Evolutionary conservation across 495 filamentous ascomycete genomes (phyloP), one percentile per base, ranked within the genome.

Genomic region (Hamigera avellanea): DNA sequence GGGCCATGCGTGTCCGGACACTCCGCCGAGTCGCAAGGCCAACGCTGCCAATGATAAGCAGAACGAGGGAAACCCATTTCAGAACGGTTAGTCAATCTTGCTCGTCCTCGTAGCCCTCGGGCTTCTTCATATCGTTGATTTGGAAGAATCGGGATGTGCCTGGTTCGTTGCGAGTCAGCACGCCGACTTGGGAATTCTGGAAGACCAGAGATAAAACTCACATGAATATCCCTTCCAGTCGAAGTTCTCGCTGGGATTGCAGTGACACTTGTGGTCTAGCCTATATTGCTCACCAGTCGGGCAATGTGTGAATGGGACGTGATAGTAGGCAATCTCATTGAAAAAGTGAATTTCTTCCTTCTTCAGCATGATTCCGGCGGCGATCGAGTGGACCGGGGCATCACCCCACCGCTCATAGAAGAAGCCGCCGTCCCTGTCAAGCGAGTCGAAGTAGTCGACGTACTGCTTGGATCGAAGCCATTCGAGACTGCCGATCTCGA

Each of bases 221-320:
- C 87, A 94, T 46, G 86, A 89, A 51, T 91, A 93, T 28, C 84
- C 84, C 61, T 93, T 93, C 93, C 93, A 98, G 57, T 98, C 91
- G 66, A 98, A 96, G 62, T 95, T 96, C 16, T 95, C 84, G 43
- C 80, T 80, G 2, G 91, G 91, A 56, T 96, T 88, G 62, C 91
- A 98, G 53, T 83, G 76, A 57, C 91, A 98, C 56, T 84, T 87
- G 36, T 83, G 71, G 39, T 93, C 81, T 39, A 84, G 52, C 41
- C 86, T 69, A 21, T 70, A 70, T 58, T 91, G 65, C 59, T 96
- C 86, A 16, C 79, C 80, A 0, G 83, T 91, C 3, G 91, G 91
- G 55, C 91, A 98, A 62, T 98, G 91, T 15, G 89, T 96, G 54
- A 98, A 98, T 6, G 91, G 91, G n/a, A 94, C 83, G 52, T 98